These are phyloP conservation scores for Inonotus hispidus DNA, from an alignment of 1,284 basidiomycete genomes.

Conservation along the genomic window DNA sequence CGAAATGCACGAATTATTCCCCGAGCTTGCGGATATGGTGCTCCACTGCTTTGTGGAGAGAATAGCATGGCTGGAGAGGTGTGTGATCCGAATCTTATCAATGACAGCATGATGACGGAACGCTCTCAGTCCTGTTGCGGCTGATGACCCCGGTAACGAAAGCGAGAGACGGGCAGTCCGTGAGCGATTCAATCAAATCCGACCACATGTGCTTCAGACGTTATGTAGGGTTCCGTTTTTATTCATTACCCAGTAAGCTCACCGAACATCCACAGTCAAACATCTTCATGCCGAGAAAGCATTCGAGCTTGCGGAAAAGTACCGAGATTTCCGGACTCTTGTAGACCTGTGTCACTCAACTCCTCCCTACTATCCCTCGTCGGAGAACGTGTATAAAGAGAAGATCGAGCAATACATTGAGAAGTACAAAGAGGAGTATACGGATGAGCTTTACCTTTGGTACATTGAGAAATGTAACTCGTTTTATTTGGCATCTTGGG, in stretches of 20 bases:
- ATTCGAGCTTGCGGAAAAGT: conserved; percentile 79
- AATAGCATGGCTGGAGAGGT: conserved; percentile 65
- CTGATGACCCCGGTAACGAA: conserved; percentile 39
- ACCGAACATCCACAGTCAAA: conserved; percentile 38
- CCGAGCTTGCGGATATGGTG: conserved; percentile 63
- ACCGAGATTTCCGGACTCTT: conserved; percentile 78
- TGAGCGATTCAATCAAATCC: conserved; percentile 60
- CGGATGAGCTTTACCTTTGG: conserved; percentile 84
- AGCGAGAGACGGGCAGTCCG: conserved; percentile 54
- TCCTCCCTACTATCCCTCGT: conserved; percentile 54
- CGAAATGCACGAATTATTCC: conserved; percentile 55
- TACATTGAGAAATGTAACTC: conserved; percentile 69
- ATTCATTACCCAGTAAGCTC: conserved; percentile 3
- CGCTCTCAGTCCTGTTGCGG: conserved; percentile 37
- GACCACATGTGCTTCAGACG: conserved; percentile 71
- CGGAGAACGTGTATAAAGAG: conserved; percentile 53
- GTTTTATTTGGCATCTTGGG: background rate
- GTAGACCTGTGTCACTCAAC: conserved; percentile 72
- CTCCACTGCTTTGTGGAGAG: conserved; percentile 74
- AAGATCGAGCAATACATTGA: conserved; percentile 73
- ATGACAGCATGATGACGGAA: background rate
- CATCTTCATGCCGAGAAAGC: conserved; percentile 66
- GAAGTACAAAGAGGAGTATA: conserved; percentile 79
- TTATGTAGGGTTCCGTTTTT: conserved; percentile 49
- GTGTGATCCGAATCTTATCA: conserved; percentile 21